phyloP scores from a whole-genome alignment of 2,329 filamentous ascomycete species.

The Talaromyces amestolkiae region DNA sequence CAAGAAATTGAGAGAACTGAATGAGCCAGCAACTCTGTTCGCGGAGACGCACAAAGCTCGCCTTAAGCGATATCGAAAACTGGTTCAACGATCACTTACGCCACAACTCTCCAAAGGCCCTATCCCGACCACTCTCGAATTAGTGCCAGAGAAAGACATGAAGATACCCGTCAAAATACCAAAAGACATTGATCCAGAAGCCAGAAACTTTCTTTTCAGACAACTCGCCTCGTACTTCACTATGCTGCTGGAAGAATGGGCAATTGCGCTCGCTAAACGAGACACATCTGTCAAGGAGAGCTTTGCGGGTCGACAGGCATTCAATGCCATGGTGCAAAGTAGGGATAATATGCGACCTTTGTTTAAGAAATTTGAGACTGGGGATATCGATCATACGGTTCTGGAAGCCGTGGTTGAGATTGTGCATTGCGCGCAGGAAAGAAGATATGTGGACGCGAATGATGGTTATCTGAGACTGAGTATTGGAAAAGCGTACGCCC shows the following conservation, averaged over 20 bases:
- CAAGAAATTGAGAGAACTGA: slow-evolving; percentile 65
- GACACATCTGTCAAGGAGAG: slow-evolving; percentile 63
- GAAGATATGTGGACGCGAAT: slow-evolving; percentile 93
- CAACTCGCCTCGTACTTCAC: slow-evolving; percentile 95
- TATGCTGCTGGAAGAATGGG: slow-evolving; percentile 89
- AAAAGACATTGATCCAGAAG: slow-evolving; percentile 57
- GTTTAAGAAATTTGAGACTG: slow-evolving; percentile 83
- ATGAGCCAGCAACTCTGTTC: slow-evolving; percentile 74
- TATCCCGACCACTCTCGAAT: slow-evolving; percentile 78
- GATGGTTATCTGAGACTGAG: slow-evolving; percentile 89
- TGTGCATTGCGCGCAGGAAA: slow-evolving; percentile 82
- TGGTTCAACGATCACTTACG: slow-evolving; percentile 47
- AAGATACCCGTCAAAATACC: slow-evolving; percentile 67
- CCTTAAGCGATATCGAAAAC: slow-evolving; percentile 67
- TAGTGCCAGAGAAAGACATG: slow-evolving; percentile 84
- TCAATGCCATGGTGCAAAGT: slow-evolving; percentile 81
- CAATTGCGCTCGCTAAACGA: slow-evolving; percentile 66
- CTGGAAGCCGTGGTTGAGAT: slow-evolving; percentile 86
- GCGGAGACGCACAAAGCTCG: slow-evolving; percentile 72
- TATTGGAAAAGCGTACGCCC: slow-evolving; percentile 76
- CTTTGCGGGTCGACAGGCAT: slow-evolving; percentile 75
- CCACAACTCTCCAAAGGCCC: slow-evolving; percentile 64
- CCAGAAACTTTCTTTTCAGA: slow-evolving; percentile 70
- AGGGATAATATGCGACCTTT: slow-evolving; percentile 84
- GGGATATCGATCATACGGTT: slow-evolving; percentile 73